Base-by-base conservation (phyloP, 768 basidiomycete species). In the Lanmaoa pseudosensibilis region DNA sequence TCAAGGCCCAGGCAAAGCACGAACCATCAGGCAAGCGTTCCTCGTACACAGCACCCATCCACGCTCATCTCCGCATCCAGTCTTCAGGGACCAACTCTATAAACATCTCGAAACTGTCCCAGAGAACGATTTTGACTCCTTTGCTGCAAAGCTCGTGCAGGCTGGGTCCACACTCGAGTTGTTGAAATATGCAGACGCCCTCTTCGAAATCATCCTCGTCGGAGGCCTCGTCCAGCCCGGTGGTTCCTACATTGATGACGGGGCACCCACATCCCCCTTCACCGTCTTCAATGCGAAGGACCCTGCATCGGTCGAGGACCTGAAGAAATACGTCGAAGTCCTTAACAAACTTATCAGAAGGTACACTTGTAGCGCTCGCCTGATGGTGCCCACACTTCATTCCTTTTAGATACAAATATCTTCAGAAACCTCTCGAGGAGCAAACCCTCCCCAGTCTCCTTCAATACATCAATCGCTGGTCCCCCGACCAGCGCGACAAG, bases 211-310 rank as follows among this genome's bases (percentile, higher is more conserved):
- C 78, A 82, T 98, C 70, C 84, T 99, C 67, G 89, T 94, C 68
- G 96, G 96, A 47, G 93, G 94, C 40, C 88, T 99, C 60, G 85
- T 99, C 65, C 95, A 98, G 75, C 97, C 96, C 19, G 96, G 96
- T 50, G 96, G 96, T 57, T 84, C 79, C 66, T 94, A 91, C 75
- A 66, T 98, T 74, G 94, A 97, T 55, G 92, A 94, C 58, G 86
- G 85, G 47, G 87, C 89, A 21, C 89, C 92, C 30, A 79, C 85
- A 15, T 94, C 88, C 37, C 92, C 94, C 38, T 95, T 98, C 78
- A 89, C 92, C 54, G 79, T 95, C 70, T 84, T 91, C 78, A 86
- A 87, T 62, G 88, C 88, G 64, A 84, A 86, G 67, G 83, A 87
- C 67, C 87, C 92, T 58, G 85, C 81, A 63, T 83, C 90, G 72